phyloP scores from a whole-genome alignment of 208 protist genomes.

The Wallacemonas sp. region DNA sequence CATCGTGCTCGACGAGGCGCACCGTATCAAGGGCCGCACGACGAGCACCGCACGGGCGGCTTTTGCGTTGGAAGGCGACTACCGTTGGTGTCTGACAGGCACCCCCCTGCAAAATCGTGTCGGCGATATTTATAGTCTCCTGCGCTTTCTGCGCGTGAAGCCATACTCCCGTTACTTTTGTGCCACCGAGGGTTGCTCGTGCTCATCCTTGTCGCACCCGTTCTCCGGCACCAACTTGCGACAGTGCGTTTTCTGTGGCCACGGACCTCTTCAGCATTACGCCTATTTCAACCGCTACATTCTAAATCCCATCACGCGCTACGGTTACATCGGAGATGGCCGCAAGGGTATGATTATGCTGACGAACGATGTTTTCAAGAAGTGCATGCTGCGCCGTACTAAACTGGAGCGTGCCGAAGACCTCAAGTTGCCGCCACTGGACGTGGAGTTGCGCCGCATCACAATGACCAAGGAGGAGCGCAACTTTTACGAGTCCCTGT shows the following conservation, averaged over 20 bases:
- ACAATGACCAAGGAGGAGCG: slow-evolving; percentile 76
- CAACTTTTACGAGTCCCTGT: slow-evolving; percentile 92
- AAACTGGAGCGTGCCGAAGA: slow-evolving; percentile 86
- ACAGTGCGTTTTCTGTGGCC: slow-evolving; percentile 89
- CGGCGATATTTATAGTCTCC: slow-evolving; percentile 95
- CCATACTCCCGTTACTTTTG: slow-evolving; percentile 91
- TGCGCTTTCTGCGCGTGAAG: slow-evolving; percentile 93
- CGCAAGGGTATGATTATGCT: slow-evolving; percentile 85
- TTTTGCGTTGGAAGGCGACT: slow-evolving; percentile 75
- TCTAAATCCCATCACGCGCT: slow-evolving; percentile 94
- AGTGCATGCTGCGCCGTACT: slow-evolving; percentile 90
- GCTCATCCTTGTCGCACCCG: slow-evolving; percentile 84
- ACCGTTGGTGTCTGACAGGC: slow-evolving; percentile 93
- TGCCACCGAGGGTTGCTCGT: slow-evolving; percentile 83
- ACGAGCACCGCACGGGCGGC: slow-evolving; percentile 85
- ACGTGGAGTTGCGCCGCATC: slow-evolving; percentile 53
- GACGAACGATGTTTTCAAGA: slow-evolving; percentile 85
- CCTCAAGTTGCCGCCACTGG: slow-evolving; percentile 75
- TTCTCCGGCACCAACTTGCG: slow-evolving; percentile 78
- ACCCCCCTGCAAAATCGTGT: slow-evolving; percentile 98
- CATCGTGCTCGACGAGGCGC: slow-evolving; percentile 93
- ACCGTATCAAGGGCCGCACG: slow-evolving; percentile 90
- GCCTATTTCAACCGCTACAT: slow-evolving; percentile 93
- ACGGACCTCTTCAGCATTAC: slow-evolving; percentile 92
- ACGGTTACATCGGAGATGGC: slow-evolving; percentile 93